Evolutionary conservation across 306 rosid genomes (phyloP), one percentile per base, ranked within the genome.

Genomic region (Herpetospermum pedunculosum): DNA sequence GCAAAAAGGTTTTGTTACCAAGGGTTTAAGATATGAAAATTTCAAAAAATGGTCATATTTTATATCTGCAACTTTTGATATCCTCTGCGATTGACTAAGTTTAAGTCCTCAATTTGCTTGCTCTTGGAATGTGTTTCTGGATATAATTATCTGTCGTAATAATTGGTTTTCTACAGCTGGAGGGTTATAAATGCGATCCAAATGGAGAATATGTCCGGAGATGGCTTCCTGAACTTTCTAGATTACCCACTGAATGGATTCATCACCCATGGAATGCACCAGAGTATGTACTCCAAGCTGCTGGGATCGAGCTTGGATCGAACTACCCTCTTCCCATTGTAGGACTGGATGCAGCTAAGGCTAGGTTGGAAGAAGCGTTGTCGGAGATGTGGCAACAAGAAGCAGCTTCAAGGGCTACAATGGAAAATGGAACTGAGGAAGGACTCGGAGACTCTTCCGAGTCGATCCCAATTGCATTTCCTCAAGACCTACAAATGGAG

Each of bases 251-350:
- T 13, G 97, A 92, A 77, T 92, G 96, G 96, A 92, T 92, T 72
- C 97, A 92, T 78, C 93, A 92, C 72, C 97, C 97, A 37, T 92
- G 97, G 97, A 88, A 92, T 80, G 97, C 97, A 62, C 93, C 97
- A 37, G 96, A 86, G 65, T 54, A 85, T 19, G 85, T 92, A 63
- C 97, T 92, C 46, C 96, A 89, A 78, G 96, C 97, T 15, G 96
- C 97, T 79, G 97, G 97, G 77, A 82, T 92, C 55, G 97, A 92
- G 77, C 86, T 89, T 13, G 97, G 97, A 41, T 84, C 93, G 37
- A 92, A 92, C 83, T 92, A 92, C 44, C 97, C 97, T 77, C 97
- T 89, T 70, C 97, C 96, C 34, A 85, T 92, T 41, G 87, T 92
- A 55, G 84, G 81, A 46, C 85, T 92, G 73, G 96, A 89, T 77